Percentiles rank a stretch among this genome's conserved stretches.
Evolutionary conservation across 306 rosid species (phyloP).

Genomic region (Crotalaria pallida): DNA sequence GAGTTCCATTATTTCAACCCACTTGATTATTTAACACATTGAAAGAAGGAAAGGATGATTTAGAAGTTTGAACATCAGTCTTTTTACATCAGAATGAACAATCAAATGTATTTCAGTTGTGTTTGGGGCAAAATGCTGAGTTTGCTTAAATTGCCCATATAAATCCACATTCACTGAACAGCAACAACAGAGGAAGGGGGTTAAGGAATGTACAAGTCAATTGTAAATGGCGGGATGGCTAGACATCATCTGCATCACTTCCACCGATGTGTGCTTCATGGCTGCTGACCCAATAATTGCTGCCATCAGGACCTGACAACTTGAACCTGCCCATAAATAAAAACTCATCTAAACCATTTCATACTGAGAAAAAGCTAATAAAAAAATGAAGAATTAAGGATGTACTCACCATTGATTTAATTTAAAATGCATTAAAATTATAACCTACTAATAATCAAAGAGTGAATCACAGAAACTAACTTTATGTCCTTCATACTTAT

Average conservation of each 20-base stretch:
- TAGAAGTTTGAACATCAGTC: constrained; percentile 17
- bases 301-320: constrained; percentile 81
- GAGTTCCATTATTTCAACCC: background rate
- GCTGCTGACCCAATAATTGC: constrained; percentile 70
- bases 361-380: background rate
- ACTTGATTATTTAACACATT: background rate
- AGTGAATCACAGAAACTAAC: too few species aligned
- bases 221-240: constrained; percentile 33
- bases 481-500: background rate
- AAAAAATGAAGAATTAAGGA: too few species aligned
- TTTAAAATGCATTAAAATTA: too few species aligned
- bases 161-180: constrained; percentile 40
- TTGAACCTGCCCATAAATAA: constrained; percentile 56
- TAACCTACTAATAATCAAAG: too few species aligned
- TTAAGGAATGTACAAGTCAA: constrained; percentile 64
- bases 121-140: constrained; percentile 31
- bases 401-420: too few species aligned
- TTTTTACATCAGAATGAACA: constrained; percentile 35
- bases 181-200: constrained; percentile 21
- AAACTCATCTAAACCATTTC: constrained; percentile 30
- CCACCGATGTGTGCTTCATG: constrained; percentile 71
- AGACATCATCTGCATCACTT: constrained; percentile 93
- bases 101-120: constrained; percentile 18
- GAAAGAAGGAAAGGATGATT: background rate
- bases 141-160: constrained; percentile 28